Conservation (phyloP, 2,329 filamentous ascomycete genomes). For the Monilinia polystroma region DNA sequence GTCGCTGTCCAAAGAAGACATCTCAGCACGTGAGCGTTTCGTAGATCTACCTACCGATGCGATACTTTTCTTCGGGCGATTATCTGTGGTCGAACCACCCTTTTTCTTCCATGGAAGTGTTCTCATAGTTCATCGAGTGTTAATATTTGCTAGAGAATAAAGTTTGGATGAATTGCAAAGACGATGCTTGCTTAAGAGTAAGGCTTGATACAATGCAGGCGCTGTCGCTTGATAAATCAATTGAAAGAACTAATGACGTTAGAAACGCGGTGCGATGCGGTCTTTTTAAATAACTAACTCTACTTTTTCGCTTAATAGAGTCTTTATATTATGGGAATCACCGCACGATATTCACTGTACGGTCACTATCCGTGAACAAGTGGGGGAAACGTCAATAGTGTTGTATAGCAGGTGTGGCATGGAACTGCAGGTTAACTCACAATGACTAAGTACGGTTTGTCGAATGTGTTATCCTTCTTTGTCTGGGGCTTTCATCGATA, state of each 20-base stretch:
- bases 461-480: background rate
- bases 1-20: conserved; percentile 12
- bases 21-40: conserved; percentile 28
- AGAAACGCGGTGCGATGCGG: background rate
- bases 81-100: conserved; percentile 19
- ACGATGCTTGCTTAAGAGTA: background rate
- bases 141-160: background rate
- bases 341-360: background rate
- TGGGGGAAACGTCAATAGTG: background rate
- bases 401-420: background rate
- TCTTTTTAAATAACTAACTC: background rate
- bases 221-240: background rate
- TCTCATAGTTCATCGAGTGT: conserved; percentile 29
- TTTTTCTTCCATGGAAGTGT: conserved; percentile 34
- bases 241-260: background rate
- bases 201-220: background rate
- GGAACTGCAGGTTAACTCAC: background rate
- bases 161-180: background rate
- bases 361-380: background rate
- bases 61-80: conserved; percentile 17
- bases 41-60: conserved; percentile 9
- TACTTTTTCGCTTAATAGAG: background rate
- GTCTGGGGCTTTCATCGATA: background rate
- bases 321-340: background rate
- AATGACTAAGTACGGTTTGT: background rate